A percentile compares a stretch with the other conserved stretches of the same genome.
Evolutionary conservation across 192 early-diverging fungal species (phyloP).

Genomic region (Obelidium mucronatum): DNA sequence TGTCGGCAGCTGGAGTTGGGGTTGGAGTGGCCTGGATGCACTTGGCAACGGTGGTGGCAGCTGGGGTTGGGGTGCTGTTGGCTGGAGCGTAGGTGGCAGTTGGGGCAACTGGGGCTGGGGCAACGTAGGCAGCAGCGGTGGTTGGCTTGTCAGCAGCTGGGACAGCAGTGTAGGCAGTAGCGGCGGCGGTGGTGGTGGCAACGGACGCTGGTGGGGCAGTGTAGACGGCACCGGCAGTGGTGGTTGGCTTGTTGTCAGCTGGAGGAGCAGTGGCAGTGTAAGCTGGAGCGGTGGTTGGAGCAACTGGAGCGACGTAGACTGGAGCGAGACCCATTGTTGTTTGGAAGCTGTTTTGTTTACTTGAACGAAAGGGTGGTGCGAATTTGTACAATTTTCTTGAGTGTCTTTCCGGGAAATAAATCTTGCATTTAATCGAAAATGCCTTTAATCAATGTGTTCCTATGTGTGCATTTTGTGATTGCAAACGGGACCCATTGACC

Average conservation of each 20-base stretch:
- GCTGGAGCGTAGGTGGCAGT: slow-evolving; percentile 2
- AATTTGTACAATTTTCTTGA: no score
- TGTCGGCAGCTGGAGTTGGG: slow-evolving; percentile 5
- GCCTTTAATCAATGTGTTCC: not conserved
- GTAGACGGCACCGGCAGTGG: slow-evolving; percentile 2
- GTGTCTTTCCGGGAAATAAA: no score
- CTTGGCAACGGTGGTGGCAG: slow-evolving; percentile 15
- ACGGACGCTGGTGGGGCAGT: not conserved
- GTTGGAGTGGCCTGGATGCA: slow-evolving; percentile 10
- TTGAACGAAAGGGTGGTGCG: not conserved
- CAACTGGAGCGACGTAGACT: not conserved
- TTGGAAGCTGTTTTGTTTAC: not conserved
- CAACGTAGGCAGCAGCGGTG: not conserved
- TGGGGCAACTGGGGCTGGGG: slow-evolving; percentile 10
- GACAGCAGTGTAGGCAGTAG: slow-evolving; percentile 17
- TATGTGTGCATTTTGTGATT: no score
- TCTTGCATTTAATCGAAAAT: no score
- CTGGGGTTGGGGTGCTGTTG: not conserved
- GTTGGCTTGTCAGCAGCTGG: not conserved
- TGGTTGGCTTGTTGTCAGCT: not conserved
- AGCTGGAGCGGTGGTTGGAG: not conserved
- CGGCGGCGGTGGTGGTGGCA: not conserved
- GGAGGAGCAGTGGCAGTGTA: not conserved
- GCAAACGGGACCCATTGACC: not conserved
- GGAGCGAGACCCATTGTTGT: no score